Evolutionary conservation across 2,329 filamentous ascomycete genomes (phyloP).

Genomic region (Plectosphaerella plurivora): DNA sequence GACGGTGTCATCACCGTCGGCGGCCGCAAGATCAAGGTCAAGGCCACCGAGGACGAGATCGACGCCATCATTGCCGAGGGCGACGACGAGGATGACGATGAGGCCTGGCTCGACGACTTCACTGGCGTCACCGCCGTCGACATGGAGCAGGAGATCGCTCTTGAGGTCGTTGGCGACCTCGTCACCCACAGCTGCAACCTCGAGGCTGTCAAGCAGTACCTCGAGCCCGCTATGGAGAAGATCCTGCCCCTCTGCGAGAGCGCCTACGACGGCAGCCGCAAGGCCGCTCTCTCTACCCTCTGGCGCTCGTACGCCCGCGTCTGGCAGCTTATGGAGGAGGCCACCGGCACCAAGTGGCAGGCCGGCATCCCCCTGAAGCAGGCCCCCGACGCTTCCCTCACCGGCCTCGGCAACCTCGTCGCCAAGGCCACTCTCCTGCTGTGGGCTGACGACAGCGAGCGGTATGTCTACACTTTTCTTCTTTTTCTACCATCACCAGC

Average conservation of each 20-base stretch:
- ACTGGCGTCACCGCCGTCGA: constrained; percentile 83
- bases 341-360: constrained; percentile 77
- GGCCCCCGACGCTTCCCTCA: constrained; percentile 71
- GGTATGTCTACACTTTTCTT: constrained; percentile 59
- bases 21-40: constrained; percentile 82
- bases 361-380: constrained; percentile 80
- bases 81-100: constrained; percentile 68
- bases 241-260: constrained; percentile 81
- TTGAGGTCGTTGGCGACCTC: constrained; percentile 91
- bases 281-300: constrained; percentile 83
- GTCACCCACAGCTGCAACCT: constrained; percentile 79
- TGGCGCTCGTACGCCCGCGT: constrained; percentile 93
- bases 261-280: constrained; percentile 87
- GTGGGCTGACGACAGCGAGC: constrained; percentile 87
- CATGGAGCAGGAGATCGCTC: constrained; percentile 94
- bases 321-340: constrained; percentile 81
- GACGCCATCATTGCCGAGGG: constrained; percentile 53
- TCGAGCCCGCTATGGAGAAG: constrained; percentile 81
- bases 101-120: constrained; percentile 80
- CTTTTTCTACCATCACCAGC: constrained; percentile 11
- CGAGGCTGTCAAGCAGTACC: constrained; percentile 70
- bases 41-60: constrained; percentile 47
- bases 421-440: constrained; percentile 78
- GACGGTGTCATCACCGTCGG: constrained; percentile 73
- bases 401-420: constrained; percentile 81